Conservation (phyloP, 306 rosid genomes). For the Cicer pinnatifidum region DNA sequence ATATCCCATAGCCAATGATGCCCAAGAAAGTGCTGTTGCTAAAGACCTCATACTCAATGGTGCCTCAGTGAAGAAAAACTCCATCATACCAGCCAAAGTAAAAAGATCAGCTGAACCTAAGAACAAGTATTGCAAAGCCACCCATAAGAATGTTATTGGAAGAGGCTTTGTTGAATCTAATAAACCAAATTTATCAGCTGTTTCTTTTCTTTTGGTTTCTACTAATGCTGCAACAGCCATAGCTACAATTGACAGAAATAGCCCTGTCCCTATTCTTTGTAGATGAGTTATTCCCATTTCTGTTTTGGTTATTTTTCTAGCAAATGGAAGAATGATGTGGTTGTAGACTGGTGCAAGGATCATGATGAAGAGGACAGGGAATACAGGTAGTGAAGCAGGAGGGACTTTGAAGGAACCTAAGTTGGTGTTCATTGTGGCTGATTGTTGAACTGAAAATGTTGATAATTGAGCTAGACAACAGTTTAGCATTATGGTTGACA, state of each 20-base stretch:
- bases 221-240: conserved; percentile 87
- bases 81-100: conserved; percentile 83
- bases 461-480: conserved; percentile 87
- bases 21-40: conserved; percentile 81
- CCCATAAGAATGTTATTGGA: conserved; percentile 75
- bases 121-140: conserved; percentile 71
- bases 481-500: conserved; percentile 75
- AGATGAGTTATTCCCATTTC: conserved; percentile 73
- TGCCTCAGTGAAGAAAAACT: conserved; percentile 86
- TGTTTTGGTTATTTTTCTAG: conserved; percentile 58
- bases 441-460: conserved; percentile 84
- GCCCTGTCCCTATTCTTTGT: conserved; percentile 73
- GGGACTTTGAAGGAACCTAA: conserved; percentile 72
- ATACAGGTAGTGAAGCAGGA: conserved; percentile 81
- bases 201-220: conserved; percentile 69
- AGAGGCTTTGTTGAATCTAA: conserved; percentile 56
- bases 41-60: conserved; percentile 74
- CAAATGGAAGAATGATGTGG: conserved; percentile 61
- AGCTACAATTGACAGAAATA: conserved; percentile 65
- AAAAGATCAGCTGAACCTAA: conserved; percentile 82
- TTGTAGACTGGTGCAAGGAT: conserved; percentile 69
- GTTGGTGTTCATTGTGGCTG: conserved; percentile 76
- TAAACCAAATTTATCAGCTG: conserved; percentile 46
- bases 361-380: conserved; percentile 78
- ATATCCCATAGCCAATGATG: conserved; percentile 77